phyloP scores from a whole-genome alignment of 1,284 basidiomycete genomes.

The Mycena citricolor region DNA sequence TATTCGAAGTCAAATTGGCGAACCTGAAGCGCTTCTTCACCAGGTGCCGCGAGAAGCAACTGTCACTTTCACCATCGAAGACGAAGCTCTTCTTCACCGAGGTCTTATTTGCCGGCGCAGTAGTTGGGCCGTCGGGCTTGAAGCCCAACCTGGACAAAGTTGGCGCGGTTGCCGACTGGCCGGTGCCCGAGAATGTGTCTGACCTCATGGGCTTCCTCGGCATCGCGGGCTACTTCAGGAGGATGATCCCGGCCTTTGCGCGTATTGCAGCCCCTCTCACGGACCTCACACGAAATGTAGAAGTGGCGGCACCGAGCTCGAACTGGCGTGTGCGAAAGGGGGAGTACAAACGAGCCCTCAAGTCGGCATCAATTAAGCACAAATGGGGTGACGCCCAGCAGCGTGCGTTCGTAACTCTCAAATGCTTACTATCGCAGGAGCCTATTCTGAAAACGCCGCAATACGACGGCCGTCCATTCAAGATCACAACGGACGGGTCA shows the following conservation, averaged over 20 bases:
- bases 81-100: slow-evolving; percentile 30
- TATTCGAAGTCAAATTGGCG: background rate
- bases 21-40: background rate
- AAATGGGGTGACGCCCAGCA: slow-evolving; percentile 32
- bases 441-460: slow-evolving; percentile 30
- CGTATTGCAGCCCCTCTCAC: slow-evolving; percentile 30
- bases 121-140: slow-evolving; percentile 32
- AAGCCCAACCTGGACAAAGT: slow-evolving; percentile 35
- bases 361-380: slow-evolving; percentile 22
- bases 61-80: background rate
- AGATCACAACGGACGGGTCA: slow-evolving; percentile 37
- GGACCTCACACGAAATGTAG: slow-evolving; percentile 28
- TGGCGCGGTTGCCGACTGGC: slow-evolving; percentile 37
- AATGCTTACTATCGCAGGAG: slow-evolving; percentile 29
- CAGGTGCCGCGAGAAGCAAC: background rate
- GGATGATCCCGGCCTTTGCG: slow-evolving; percentile 33
- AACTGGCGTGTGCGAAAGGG: slow-evolving; percentile 23
- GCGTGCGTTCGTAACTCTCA: slow-evolving; percentile 31
- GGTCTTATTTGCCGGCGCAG: slow-evolving; percentile 34
- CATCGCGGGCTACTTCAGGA: slow-evolving; percentile 29
- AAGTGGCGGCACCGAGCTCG: slow-evolving; percentile 23
- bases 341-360: slow-evolving; percentile 25
- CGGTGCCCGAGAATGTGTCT: slow-evolving; percentile 28
- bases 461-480: slow-evolving; percentile 35
- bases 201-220: slow-evolving; percentile 32